Conservation (phyloP, 2,329 filamentous ascomycete genomes). For the Thielaviopsis populi region DNA sequence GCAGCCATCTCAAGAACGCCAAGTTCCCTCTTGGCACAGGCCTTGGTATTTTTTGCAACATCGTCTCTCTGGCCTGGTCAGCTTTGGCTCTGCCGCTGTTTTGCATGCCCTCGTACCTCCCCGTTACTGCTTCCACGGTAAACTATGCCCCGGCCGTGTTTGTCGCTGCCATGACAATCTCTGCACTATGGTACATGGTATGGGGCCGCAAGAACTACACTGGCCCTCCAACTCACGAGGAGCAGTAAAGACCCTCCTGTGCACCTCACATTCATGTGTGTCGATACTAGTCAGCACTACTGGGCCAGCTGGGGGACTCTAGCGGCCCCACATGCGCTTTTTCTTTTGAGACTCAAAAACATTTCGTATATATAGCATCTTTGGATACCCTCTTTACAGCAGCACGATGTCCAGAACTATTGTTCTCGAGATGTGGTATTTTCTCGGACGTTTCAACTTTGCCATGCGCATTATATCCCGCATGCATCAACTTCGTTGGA, state of each 20-base stretch:
- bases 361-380: not conserved
- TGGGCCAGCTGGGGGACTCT: not conserved
- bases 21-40: conserved; percentile 44
- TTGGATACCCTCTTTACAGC: not conserved
- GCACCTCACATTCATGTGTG: not conserved
- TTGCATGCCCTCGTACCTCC: conserved; percentile 54
- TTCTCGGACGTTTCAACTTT: not conserved
- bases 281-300: not conserved
- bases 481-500: not conserved
- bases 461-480: not conserved
- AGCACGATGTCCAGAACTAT: not conserved
- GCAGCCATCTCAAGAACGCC: conserved; percentile 41
- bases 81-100: conserved; percentile 55
- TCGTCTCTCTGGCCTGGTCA: conserved; percentile 52
- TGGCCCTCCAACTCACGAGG: conserved; percentile 37
- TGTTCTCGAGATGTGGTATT: not conserved
- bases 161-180: conserved; percentile 45
- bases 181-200: conserved; percentile 50
- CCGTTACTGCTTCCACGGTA: conserved; percentile 43
- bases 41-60: conserved; percentile 46
- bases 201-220: conserved; percentile 57
- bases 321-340: not conserved
- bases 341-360: not conserved
- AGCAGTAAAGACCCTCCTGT: not conserved
- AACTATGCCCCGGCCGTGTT: conserved; percentile 69